Base-by-base conservation (phyloP, 2,329 filamentous ascomycete species). In the Leptodontidium sp. region DNA sequence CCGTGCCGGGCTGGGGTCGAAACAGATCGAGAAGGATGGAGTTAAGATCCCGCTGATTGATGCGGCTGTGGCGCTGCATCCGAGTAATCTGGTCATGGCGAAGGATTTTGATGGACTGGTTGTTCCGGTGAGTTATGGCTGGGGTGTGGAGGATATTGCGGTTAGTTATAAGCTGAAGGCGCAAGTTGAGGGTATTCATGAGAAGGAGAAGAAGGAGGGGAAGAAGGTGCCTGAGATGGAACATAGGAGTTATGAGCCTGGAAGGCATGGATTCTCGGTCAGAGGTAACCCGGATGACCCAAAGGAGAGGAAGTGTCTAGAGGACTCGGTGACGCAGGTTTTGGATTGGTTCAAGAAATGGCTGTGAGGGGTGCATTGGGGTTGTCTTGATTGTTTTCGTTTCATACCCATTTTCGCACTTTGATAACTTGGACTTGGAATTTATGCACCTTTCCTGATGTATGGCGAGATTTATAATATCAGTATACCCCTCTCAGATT, bases 271-370 rank as follows among this genome's bases (percentile, higher is more conserved):
- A 0, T 80, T 81, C 74, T 75, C 76, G 45, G 79, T 81, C 1
- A 74, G 79, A 73, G 79, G 79, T 7, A 80, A 80, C 72, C 78
- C 78, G 24, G 79, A 80, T 66, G 76, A 80, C 73, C 76, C 77
- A 11, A 59, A 70, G 61, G 79, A 80, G 72, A 78, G 74, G 66
- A 73, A 70, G 50, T 78, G 75, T 45, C 69, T 80, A 68, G 79
- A 80, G 67, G 78, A 78, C 52, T 78, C 77, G 43, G 78, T 80
- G 69, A 76, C 69, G 55, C 78, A 79, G 47, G 67, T 61, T 38
- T 68, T 68, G 59, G 62, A 66, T 11, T 72, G 70, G 68, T 62
- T 71, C 21, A 53, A 38, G 5, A 59, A 26, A 45, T 69, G 64
- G 64, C 63, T 68, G 47, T 68, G 43, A 58, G 49, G n/a, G 12